A percentile compares a stretch with the other conserved stretches of the same genome.
Conservation (phyloP, 331 rosid species). For the Telfairia occidentalis region DNA sequence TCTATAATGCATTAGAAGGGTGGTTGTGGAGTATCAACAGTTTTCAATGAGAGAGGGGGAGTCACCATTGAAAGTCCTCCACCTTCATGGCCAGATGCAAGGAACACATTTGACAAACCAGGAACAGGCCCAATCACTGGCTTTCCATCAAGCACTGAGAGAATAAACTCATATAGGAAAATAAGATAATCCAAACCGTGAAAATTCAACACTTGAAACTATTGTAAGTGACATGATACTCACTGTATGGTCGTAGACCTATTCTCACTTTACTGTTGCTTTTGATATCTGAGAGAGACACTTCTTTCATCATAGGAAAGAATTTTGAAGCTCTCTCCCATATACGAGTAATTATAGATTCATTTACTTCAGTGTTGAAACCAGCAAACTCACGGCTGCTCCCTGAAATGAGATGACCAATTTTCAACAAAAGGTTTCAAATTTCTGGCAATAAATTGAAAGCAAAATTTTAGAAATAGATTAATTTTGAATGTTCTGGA, state of each 20-base stretch:
- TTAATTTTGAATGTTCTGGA: no score
- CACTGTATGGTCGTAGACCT: conserved; percentile 80
- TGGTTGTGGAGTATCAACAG: background rate
- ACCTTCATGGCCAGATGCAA: conserved; percentile 97
- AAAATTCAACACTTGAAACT: background rate
- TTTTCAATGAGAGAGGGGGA: conserved; percentile 7
- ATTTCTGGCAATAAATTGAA: background rate
- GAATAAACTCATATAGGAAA: conserved; percentile 14
- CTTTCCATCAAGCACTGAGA: conserved; percentile 83
- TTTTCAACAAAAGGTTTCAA: background rate
- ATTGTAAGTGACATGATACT: conserved; percentile 24
- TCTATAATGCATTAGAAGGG: conserved; percentile 4
- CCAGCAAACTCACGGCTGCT: conserved; percentile 89
- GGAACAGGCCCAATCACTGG: conserved; percentile 75
- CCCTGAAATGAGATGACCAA: conserved; percentile 32
- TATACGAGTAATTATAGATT: conserved; percentile 42
- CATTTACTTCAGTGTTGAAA: conserved; percentile 56
- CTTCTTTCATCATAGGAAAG: conserved; percentile 53
- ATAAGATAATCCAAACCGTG: conserved; percentile 3
- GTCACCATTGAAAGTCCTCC: conserved; percentile 73
- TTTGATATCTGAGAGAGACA: conserved; percentile 41
- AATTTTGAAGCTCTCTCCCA: conserved; percentile 70
- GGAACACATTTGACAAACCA: conserved; percentile 59
- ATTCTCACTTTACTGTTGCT: conserved; percentile 57
- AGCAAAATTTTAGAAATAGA: background rate